Percentiles rank a stretch among this genome's conserved stretches.
Conservation (phyloP, 371 early-diverging fungal species). For the Mortierella sp. region DNA sequence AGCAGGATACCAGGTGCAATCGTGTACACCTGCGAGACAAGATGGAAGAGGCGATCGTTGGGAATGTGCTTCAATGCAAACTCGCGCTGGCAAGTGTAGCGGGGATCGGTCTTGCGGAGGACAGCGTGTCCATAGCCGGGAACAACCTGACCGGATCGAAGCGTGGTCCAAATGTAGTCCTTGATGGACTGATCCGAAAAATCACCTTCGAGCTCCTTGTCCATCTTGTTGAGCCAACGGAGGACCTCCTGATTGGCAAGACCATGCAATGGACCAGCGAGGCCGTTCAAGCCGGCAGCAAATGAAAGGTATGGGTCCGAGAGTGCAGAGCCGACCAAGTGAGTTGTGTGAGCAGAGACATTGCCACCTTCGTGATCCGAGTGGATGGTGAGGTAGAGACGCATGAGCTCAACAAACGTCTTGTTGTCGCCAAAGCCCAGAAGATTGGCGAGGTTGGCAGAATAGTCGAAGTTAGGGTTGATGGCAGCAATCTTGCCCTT, state of each 20-base stretch:
- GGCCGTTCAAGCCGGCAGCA: constrained; percentile 95
- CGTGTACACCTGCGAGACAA: constrained; percentile 94
- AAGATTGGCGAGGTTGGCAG: constrained; percentile 91
- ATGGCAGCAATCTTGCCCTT: constrained; percentile 83
- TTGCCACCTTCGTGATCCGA: constrained; percentile 99
- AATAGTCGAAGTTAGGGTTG: constrained; percentile 88
- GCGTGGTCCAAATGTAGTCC: constrained; percentile 93
- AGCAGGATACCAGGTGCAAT: constrained; percentile 93
- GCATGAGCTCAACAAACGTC: constrained; percentile 95
- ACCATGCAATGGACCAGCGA: constrained; percentile 98
- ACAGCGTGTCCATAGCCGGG: constrained; percentile 99
- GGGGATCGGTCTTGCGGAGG: constrained; percentile 92
- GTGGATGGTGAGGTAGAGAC: constrained; percentile 97
- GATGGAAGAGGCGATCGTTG: constrained; percentile 93
- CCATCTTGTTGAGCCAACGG: constrained; percentile 94
- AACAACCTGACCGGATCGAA: constrained; percentile 94
- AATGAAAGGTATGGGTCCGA: constrained; percentile 97
- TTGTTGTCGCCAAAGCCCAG: constrained; percentile 87
- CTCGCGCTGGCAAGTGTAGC: constrained; percentile 97
- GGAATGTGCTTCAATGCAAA: constrained; percentile 97
- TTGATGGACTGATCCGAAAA: constrained; percentile 91
- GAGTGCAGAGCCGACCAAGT: constrained; percentile 94
- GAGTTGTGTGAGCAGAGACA: constrained; percentile 91
- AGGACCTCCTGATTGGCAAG: constrained; percentile 99
- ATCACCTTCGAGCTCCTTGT: constrained; percentile 79